phyloP scores from a whole-genome alignment of 2,329 filamentous ascomycete genomes.

The Calonectria henricotiae region DNA sequence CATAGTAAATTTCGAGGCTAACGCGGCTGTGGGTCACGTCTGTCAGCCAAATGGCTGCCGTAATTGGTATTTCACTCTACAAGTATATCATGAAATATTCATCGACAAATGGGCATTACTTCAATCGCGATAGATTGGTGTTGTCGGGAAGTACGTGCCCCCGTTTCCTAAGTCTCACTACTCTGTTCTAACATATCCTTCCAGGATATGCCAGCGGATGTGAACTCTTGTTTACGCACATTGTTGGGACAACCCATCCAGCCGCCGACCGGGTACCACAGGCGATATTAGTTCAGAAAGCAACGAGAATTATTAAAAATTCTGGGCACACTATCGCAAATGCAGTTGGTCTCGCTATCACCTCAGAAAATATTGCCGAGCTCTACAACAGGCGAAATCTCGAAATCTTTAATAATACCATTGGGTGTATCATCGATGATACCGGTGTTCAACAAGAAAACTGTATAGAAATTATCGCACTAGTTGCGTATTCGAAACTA shows the following conservation, averaged over 20 bases:
- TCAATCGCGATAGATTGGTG: background rate
- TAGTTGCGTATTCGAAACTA: background rate
- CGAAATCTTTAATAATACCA: background rate
- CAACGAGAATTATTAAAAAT: background rate
- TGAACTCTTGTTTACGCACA: background rate
- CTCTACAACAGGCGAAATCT: background rate
- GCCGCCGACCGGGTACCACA: background rate
- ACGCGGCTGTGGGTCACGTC: background rate
- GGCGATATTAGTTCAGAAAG: background rate
- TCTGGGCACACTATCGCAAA: background rate
- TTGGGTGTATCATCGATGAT: background rate
- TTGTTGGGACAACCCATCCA: background rate
- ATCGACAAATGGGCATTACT: background rate
- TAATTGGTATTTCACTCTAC: background rate
- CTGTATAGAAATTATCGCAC: background rate
- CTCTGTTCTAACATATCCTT: background rate
- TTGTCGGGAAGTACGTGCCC: background rate
- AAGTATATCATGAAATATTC: background rate
- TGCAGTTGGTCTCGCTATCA: background rate
- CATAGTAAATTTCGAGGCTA: background rate
- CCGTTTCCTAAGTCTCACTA: background rate
- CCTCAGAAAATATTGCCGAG: background rate
- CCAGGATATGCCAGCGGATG: background rate
- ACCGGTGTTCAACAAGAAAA: background rate
- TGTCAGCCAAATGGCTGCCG: background rate